Evolutionary conservation across 1,139 yeast genomes (phyloP).

Genomic region (Chernovozyma aurita): DNA sequence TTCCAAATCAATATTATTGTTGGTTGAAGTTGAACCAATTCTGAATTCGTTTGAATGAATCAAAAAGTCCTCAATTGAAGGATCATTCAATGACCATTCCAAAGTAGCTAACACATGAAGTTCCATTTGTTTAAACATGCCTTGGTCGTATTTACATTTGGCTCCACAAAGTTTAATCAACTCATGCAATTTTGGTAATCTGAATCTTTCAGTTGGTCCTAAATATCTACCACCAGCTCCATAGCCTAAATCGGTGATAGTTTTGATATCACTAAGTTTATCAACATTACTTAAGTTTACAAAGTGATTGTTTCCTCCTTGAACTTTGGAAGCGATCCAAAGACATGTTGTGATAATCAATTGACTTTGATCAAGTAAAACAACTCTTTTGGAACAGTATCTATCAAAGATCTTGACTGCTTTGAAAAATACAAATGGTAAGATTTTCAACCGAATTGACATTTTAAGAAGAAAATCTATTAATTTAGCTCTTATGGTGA

Average conservation of each 20-base stretch:
- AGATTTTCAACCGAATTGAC: constrained; percentile 53
- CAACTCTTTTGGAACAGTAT: constrained; percentile 61
- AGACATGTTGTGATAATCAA: constrained; percentile 62
- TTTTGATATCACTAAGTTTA: constrained; percentile 25
- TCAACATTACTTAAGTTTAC: constrained; percentile 41
- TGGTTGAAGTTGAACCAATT: constrained; percentile 14
- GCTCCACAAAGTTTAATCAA: constrained; percentile 59
- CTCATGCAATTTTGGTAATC: constrained; percentile 61
- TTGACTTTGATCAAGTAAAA: constrained; percentile 57
- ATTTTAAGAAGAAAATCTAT: constrained; percentile 57
- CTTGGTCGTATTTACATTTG: constrained; percentile 51
- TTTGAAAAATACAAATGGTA: constrained; percentile 56
- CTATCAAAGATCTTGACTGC: constrained; percentile 61
- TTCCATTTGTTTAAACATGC: constrained; percentile 57
- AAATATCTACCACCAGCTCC: constrained; percentile 55
- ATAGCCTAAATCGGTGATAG: constrained; percentile 41
- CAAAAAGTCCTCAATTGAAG: constrained; percentile 51
- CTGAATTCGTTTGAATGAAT: constrained; percentile 29
- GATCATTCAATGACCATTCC: constrained; percentile 59
- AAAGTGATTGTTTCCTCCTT: constrained; percentile 70
- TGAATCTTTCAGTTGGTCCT: constrained; percentile 64
- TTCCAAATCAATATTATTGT: constrained; percentile 15
- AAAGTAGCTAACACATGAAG: constrained; percentile 53
- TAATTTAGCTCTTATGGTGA: constrained; percentile 44
- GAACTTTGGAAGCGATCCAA: constrained; percentile 61